phyloP scores from a whole-genome alignment of 257 asterid species.

The Mentha longifolia region DNA sequence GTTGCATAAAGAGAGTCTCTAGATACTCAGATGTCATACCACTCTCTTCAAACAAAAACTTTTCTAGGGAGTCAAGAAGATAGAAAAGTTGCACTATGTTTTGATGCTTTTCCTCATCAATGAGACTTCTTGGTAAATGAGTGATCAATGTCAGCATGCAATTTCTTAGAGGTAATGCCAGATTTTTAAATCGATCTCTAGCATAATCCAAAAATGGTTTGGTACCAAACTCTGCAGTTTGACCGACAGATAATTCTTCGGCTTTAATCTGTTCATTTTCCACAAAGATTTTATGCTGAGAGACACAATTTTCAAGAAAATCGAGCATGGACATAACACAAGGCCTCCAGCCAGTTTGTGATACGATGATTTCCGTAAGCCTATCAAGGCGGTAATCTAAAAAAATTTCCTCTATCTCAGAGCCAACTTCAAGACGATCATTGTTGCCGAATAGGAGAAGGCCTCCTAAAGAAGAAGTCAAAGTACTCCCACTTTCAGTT shows the following conservation, averaged over 20 bases:
- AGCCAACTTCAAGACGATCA: conserved; percentile 41
- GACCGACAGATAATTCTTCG: conserved; percentile 21
- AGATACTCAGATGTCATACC: conserved; percentile 38
- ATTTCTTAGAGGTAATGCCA: conserved; percentile 39
- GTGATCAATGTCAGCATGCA: conserved; percentile 41
- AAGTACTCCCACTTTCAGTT: conserved; percentile 8
- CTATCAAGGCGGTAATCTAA: conserved; percentile 48
- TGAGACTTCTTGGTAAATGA: conserved; percentile 49
- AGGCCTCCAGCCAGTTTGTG: conserved; percentile 47
- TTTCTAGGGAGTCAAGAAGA: conserved; percentile 41
- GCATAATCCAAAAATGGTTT: conserved; percentile 43
- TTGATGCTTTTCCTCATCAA: conserved; percentile 40
- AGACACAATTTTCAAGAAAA: conserved; percentile 50
- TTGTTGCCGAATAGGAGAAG: conserved; percentile 52
- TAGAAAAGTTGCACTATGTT: conserved; percentile 33
- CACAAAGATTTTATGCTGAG: conserved; percentile 38
- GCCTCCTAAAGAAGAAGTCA: conserved; percentile 42
- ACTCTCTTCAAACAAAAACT: conserved; percentile 38
- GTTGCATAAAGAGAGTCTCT: conserved; percentile 33
- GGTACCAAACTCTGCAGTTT: not conserved
- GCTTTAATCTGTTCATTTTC: conserved; percentile 37
- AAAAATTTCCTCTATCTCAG: conserved; percentile 43
- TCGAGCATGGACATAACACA: conserved; percentile 36
- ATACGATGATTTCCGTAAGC: conserved; percentile 36
- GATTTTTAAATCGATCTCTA: conserved; percentile 39